These are phyloP conservation scores for Strombidium stylifer DNA, from an alignment of 73 alveolate species.

Conservation along the genomic window DNA sequence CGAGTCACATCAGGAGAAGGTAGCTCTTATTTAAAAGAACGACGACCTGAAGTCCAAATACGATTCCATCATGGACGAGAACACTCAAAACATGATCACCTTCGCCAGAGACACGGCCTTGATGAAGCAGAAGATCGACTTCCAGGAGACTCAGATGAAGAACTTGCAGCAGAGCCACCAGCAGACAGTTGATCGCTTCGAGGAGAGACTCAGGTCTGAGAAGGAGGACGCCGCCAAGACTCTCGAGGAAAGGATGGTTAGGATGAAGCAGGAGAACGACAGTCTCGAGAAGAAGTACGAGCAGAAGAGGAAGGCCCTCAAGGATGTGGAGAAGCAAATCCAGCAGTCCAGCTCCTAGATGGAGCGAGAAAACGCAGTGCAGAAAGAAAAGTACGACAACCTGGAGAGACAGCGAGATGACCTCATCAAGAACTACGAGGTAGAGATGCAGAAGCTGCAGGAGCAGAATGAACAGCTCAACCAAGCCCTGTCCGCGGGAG, in stretches of 20 bases:
- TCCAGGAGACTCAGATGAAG: constrained; percentile 29
- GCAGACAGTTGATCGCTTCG: constrained; percentile 21
- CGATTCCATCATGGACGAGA: constrained; percentile 24
- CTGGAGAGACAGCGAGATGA: not conserved
- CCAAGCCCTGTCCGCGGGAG: not conserved
- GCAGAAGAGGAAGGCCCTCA: not conserved
- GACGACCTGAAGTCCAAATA: constrained; percentile 25
- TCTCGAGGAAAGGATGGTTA: not conserved
- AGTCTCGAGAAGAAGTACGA: not conserved
- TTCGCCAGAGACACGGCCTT: constrained; percentile 52
- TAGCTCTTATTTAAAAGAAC: constrained; percentile 10
- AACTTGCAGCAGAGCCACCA: constrained; percentile 17
- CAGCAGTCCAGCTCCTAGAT: not conserved
- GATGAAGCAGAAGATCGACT: constrained; percentile 3
- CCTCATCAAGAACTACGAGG: not conserved
- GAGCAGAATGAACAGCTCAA: not conserved
- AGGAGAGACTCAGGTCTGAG: not conserved
- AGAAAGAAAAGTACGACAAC: not conserved
- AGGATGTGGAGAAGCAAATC: not conserved
- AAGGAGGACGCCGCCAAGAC: not conserved
- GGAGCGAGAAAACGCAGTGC: not conserved
- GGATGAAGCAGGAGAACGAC: not conserved
- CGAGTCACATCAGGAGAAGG: constrained; percentile 21
- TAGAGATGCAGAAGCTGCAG: not conserved
- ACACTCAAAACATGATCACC: constrained; percentile 20